Evolutionary conservation across 192 early-diverging fungal genomes (phyloP), one percentile per base, ranked within the genome.

Genomic region (Dispira parvispora): DNA sequence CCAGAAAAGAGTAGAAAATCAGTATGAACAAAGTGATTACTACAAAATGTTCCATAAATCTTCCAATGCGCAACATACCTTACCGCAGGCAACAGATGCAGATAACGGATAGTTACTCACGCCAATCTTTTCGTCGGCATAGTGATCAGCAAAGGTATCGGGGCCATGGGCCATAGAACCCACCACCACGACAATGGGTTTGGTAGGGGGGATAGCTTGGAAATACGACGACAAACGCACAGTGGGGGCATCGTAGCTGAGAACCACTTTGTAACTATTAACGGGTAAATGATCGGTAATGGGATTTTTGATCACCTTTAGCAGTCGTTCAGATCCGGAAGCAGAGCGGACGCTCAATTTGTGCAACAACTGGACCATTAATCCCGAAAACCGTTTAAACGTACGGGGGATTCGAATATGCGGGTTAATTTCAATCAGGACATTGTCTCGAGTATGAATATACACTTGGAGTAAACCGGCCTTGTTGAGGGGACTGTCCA

Each of bases 301-400:
- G 1, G 96, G 96, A 72, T 98, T 99, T 68, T 95, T 93, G 70
- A 99, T 92, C 13, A 99, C 90, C 68, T 94, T 90, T 20, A 99
- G 78, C 64, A 99, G 77, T 66, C 92, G 93, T 65, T 98, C 92
- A 14, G 80, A 80, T 38, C 92, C 91, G 68, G 89, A 86, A 26
- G 92, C 91, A 32, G 94, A 83, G 25, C 87, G 87, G 71, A 99
- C 96, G 49, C 83, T 84, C 71, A 98, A 75, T 71, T 99, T 99
- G 75, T 99, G 96, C 28, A 98, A 82, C 63, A 99, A 80, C 84
- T 99, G 94, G 27, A 97, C 93, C 95, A 98, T 96, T 57, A 98
- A 72, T 20, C 95, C 96, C 63, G 89, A 88, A 74, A 99, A 99
- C 62, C 96, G 84, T 79, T 98, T 99, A 67, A 94, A 99, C 11